Conservation (phyloP, 192 early-diverging fungal species). For the Coemansia sp. region DNA sequence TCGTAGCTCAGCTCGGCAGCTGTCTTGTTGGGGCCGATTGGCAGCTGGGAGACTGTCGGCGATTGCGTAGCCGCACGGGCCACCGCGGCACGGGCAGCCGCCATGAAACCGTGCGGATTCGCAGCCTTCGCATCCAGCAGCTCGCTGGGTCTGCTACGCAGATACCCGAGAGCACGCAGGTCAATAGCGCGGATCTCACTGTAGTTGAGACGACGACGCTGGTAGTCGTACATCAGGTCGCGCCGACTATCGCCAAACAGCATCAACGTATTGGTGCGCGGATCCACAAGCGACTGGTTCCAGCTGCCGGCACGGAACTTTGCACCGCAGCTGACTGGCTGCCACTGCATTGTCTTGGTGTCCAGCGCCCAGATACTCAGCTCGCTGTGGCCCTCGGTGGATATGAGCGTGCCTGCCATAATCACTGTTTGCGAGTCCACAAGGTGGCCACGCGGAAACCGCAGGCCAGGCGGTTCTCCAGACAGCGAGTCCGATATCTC, state of each 20-base stretch:
- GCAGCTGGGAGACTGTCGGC: constrained; percentile 4
- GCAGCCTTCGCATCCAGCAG: constrained; percentile 39
- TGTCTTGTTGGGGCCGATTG: neutral
- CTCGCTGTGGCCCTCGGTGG: constrained; percentile 62
- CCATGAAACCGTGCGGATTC: constrained; percentile 19
- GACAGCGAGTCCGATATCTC: constrained; percentile 72
- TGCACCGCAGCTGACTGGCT: constrained; percentile 67
- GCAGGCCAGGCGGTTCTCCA: constrained; percentile 72
- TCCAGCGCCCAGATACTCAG: constrained; percentile 76
- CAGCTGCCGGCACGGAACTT: constrained; percentile 72
- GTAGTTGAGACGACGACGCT: constrained; percentile 78
- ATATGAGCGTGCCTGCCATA: constrained; percentile 70
- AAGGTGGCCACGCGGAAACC: constrained; percentile 73
- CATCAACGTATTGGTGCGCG: constrained; percentile 63
- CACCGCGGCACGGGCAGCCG: constrained; percentile 26
- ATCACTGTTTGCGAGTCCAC: constrained; percentile 70
- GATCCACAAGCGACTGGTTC: constrained; percentile 73
- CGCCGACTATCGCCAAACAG: constrained; percentile 74
- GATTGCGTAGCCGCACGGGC: constrained; percentile 14
- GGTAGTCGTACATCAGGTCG: constrained; percentile 72
- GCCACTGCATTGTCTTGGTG: constrained; percentile 62
- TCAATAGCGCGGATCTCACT: constrained; percentile 71
- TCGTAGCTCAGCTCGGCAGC: constrained; percentile 29
- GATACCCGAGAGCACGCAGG: constrained; percentile 69
- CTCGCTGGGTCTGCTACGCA: constrained; percentile 50